These are phyloP conservation scores for Magnolia officinalis DNA, from an alignment of 164 flowering plant species.

Conservation along the genomic window DNA sequence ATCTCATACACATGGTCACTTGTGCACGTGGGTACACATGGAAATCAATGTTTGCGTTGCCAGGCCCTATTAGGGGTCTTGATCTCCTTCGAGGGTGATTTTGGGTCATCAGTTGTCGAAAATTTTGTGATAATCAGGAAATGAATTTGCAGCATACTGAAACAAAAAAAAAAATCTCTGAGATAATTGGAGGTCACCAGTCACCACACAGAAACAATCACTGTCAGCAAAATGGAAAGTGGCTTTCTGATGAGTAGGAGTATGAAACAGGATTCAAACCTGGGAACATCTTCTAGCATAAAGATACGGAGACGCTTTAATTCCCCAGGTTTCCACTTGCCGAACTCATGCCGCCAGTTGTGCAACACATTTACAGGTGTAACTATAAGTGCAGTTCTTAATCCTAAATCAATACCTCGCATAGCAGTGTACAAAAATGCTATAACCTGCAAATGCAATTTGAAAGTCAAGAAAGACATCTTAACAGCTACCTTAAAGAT, in stretches of 20 bases:
- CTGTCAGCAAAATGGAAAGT: neutral
- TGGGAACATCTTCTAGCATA: slow-evolving; percentile 92
- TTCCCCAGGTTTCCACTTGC: slow-evolving; percentile 89
- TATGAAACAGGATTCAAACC: slow-evolving; percentile 37
- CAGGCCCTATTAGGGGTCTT: neutral
- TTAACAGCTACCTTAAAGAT: neutral
- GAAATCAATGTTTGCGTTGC: neutral
- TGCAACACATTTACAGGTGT: slow-evolving; percentile 98
- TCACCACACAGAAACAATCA: neutral
- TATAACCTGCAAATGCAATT: slow-evolving; percentile 61
- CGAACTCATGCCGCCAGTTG: slow-evolving; percentile 91
- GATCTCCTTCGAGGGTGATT: neutral
- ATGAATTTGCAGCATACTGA: neutral
- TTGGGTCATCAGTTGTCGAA: neutral
- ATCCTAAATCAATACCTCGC: slow-evolving; percentile 82
- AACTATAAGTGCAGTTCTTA: slow-evolving; percentile 85
- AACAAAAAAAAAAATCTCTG: neutral
- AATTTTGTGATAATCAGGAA: neutral
- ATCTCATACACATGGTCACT: neutral
- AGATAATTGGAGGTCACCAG: neutral
- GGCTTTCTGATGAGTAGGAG: neutral
- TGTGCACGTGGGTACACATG: neutral
- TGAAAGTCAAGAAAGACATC: neutral
- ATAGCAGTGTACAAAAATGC: slow-evolving; percentile 89
- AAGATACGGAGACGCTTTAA: slow-evolving; percentile 73